Evolutionary conservation across 495 filamentous ascomycete species (phyloP).

Genomic region (Lepidopterella palustris): DNA sequence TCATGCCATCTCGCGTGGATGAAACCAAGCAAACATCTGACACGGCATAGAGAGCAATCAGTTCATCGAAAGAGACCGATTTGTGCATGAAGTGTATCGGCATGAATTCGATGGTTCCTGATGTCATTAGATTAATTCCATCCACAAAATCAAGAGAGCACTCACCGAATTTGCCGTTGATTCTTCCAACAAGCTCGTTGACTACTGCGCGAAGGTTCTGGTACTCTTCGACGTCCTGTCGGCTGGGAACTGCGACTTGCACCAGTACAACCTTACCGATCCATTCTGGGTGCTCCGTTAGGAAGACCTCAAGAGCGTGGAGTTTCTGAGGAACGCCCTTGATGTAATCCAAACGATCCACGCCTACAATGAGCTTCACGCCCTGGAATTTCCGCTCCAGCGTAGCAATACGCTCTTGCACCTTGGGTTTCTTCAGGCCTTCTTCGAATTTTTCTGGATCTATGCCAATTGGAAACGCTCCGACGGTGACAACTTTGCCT

Average conservation of each 20-base stretch:
- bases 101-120: constrained; percentile 82
- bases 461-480: constrained; percentile 88
- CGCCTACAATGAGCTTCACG: constrained; percentile 83
- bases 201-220: constrained; percentile 86
- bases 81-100: constrained; percentile 94
- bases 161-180: constrained; percentile 83
- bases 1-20: constrained; percentile 95
- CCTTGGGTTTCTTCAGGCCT: constrained; percentile 69
- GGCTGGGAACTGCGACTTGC: constrained; percentile 85
- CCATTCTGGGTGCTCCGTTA: constrained; percentile 87
- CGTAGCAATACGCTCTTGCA: constrained; percentile 69
- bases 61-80: constrained; percentile 77
- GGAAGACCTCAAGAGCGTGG: constrained; percentile 82
- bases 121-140: not conserved
- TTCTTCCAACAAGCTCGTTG: constrained; percentile 82
- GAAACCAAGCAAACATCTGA: constrained; percentile 86
- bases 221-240: constrained; percentile 93
- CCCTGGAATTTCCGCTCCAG: constrained; percentile 78
- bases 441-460: constrained; percentile 93
- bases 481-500: constrained; percentile 65
- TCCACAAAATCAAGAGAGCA: not conserved
- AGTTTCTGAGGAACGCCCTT: constrained; percentile 95
- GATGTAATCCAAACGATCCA: constrained; percentile 91
- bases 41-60: constrained; percentile 86
- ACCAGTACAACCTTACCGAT: constrained; percentile 87